These are phyloP conservation scores for Pseudogymnoascus sp. DNA, from an alignment of 2,329 filamentous ascomycete species.

Conservation along the genomic window DNA sequence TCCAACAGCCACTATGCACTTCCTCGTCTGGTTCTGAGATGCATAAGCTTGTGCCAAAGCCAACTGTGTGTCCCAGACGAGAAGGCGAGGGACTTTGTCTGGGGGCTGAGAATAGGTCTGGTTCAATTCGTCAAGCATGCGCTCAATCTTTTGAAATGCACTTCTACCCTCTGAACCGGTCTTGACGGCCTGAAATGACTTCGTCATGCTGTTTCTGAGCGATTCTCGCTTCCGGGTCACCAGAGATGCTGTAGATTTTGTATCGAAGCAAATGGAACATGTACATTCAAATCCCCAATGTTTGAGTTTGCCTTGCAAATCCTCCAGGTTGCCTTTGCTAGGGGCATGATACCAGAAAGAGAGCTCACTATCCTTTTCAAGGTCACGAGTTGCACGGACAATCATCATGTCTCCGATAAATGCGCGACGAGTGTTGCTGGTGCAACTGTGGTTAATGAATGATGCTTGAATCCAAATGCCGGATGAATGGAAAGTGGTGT, in stretches of 20 bases:
- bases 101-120: conserved; percentile 22
- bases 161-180: not conserved
- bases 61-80: conserved; percentile 16
- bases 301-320: conserved; percentile 25
- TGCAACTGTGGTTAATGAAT: conserved; percentile 45
- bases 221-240: not conserved
- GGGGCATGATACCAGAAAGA: conserved; percentile 32
- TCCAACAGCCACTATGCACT: conserved; percentile 6
- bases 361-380: conserved; percentile 39
- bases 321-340: conserved; percentile 15
- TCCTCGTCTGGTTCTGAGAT: not conserved
- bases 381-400: conserved; percentile 37
- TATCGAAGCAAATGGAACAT: conserved; percentile 24
- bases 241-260: not conserved
- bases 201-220: not conserved
- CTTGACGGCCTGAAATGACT: not conserved
- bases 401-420: conserved; percentile 50
- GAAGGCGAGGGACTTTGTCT: conserved; percentile 22
- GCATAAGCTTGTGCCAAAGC: conserved; percentile 17
- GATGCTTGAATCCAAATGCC: conserved; percentile 43
- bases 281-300: conserved; percentile 36
- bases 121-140: conserved; percentile 14
- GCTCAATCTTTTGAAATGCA: conserved; percentile 14
- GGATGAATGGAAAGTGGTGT: conserved; percentile 24
- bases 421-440: conserved; percentile 40